Evolutionary conservation across 164 flowering plant genomes (phyloP).

Genomic region (Chimonanthus salicifolius): DNA sequence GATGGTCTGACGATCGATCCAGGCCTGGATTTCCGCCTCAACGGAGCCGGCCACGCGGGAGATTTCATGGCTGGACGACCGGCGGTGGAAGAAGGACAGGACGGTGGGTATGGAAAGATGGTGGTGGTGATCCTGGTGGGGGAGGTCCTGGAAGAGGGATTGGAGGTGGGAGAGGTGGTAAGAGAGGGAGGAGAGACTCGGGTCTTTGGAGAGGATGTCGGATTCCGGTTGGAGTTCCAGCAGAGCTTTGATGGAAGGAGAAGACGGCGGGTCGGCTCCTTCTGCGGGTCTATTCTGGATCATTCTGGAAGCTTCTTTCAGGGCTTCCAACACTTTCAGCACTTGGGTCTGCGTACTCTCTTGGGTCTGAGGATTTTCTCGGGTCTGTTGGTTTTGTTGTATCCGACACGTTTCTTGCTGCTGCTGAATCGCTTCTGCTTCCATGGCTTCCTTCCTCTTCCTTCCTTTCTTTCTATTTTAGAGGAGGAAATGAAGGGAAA

Average conservation of each 20-base stretch:
- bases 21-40: conserved; percentile 66
- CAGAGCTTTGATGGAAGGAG: conserved; percentile 60
- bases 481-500: too few species aligned
- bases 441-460: too few species aligned
- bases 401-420: too few species aligned
- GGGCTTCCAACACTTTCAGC: conserved; percentile 50
- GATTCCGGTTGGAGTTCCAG: conserved; percentile 47
- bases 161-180: conserved; percentile 36
- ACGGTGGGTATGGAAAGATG: conserved; percentile 23
- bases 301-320: conserved; percentile 69
- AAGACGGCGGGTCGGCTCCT: conserved; percentile 24
- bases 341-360: conserved; percentile 19
- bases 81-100: conserved; percentile 47
- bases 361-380: not conserved
- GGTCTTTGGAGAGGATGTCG: conserved; percentile 49
- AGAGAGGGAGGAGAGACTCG: conserved; percentile 53
- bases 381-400: too few species aligned
- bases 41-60: conserved; percentile 64
- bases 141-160: conserved; percentile 28
- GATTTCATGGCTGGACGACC: conserved; percentile 52
- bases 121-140: conserved; percentile 18
- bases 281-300: conserved; percentile 37
- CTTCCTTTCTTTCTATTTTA: too few species aligned
- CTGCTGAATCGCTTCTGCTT: too few species aligned
- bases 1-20: conserved; percentile 76